Evolutionary conservation across 2,329 filamentous ascomycete genomes (phyloP).

Genomic region (Aspergillus awamori): DNA sequence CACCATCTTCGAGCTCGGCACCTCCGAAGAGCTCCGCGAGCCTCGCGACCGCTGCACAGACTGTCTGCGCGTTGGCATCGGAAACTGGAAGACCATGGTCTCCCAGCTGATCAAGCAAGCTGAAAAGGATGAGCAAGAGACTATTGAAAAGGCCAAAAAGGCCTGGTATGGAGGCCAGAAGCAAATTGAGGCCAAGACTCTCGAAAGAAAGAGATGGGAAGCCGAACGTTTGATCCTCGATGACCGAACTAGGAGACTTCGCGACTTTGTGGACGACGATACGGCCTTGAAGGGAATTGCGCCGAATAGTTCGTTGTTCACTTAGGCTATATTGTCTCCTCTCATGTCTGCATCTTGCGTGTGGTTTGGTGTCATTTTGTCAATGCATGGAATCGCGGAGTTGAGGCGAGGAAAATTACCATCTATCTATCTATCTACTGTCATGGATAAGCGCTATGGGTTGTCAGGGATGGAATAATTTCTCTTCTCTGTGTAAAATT

Average conservation of each 20-base stretch:
- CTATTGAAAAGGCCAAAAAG: constrained; percentile 33
- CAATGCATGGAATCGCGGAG: background rate
- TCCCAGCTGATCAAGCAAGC: constrained; percentile 58
- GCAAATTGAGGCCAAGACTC: constrained; percentile 30
- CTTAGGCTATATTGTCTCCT: background rate
- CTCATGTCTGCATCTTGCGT: background rate
- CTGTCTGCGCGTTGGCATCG: constrained; percentile 74
- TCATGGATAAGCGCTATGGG: background rate
- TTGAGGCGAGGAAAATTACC: background rate
- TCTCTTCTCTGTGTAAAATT: background rate
- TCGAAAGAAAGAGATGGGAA: constrained; percentile 42
- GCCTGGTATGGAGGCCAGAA: constrained; percentile 40
- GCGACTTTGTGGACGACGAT: constrained; percentile 36
- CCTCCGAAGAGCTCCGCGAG: constrained; percentile 31
- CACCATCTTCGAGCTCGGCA: constrained; percentile 48
- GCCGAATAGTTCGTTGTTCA: constrained; percentile 35
- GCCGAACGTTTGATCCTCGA: constrained; percentile 44
- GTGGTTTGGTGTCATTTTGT: background rate
- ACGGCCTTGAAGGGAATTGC: constrained; percentile 31
- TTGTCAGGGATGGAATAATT: background rate
- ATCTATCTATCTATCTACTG: no score
- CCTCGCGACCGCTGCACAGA: constrained; percentile 69
- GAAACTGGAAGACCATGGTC: constrained; percentile 85
- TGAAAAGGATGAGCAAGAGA: constrained; percentile 40
- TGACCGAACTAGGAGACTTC: constrained; percentile 36